Evolutionary conservation across 345 rosid species (phyloP), one percentile per base, ranked within the genome.

Genomic region (Gossypium stocksii): DNA sequence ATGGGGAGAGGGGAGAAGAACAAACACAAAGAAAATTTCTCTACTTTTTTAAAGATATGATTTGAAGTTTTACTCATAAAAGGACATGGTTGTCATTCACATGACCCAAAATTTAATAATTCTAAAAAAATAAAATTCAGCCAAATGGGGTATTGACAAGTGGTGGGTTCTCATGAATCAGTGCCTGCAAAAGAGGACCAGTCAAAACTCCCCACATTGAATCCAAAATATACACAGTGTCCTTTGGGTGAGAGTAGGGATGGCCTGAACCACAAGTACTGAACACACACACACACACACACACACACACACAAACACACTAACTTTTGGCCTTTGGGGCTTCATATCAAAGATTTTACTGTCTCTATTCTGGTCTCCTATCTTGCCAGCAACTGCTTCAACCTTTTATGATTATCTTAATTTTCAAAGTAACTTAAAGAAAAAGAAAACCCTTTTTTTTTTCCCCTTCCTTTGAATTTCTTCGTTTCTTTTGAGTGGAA

Each of bases 81-180:
- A 80, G 84, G 84, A 87, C 83, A 78, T 38, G 76, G 83, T 77
- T 82, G 88, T 83, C 89, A 86, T 74, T 82, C 90, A 88, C 89
- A 80, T 84, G 89, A 79, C 89, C 25, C 17, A 25, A 59, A 25
- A 23, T 22, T 20, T 57, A 57, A 79, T 86, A 87, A 79, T 77
- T 74, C 44, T 48, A 51, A 75, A 66, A 38, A 58, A 7, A 1
- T 0, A 1, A 2, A 22, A 44, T 59, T 53, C 20, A 49, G 52
- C 4, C 86, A 67, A 88, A 72, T 83, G 77, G 87, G 73, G 76
- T 52, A 38, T 0, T 10, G 84, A 69, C 85, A 80, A 67, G 78
- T 66, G 89, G 79, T 43, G 62, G 59, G 41, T 59, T 59, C 82
- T 77, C 75, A 77, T 49, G 14, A 66, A 43, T 27, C 66, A 59